These are phyloP conservation scores for Podaxis sp. DNA, from an alignment of 768 basidiomycete genomes.

Conservation along the genomic window DNA sequence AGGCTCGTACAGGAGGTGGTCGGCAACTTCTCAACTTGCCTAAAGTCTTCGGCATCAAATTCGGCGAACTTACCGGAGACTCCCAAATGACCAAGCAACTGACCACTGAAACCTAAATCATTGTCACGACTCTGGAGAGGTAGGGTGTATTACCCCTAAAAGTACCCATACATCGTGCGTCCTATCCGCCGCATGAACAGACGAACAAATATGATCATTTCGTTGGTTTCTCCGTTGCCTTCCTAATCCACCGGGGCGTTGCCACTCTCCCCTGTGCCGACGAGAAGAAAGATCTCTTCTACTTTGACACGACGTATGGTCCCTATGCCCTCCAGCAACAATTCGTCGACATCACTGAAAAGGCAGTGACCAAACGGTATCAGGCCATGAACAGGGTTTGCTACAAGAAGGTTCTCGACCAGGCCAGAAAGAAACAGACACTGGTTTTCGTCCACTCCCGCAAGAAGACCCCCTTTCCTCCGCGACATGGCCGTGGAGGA, in stretches of 20 bases:
- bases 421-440: constrained; percentile 83
- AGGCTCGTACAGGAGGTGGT: constrained; percentile 99
- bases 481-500: no score
- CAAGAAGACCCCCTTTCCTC: no score
- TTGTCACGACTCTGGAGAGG: constrained; percentile 98
- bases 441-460: constrained; percentile 98
- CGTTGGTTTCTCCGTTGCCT: constrained; percentile 91
- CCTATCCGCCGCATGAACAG: constrained; percentile 87
- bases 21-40: constrained; percentile 91
- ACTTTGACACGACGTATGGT: constrained; percentile 92
- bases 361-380: constrained; percentile 98
- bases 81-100: constrained; percentile 98
- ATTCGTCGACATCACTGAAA: constrained; percentile 97
- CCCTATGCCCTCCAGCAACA: constrained; percentile 96
- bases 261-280: constrained; percentile 96
- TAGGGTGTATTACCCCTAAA: constrained; percentile 99
- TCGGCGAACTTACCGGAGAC: constrained; percentile 96
- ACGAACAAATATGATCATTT: constrained; percentile 90
- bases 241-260: constrained; percentile 99
- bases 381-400: constrained; percentile 99
- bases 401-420: constrained; percentile 97
- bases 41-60: constrained; percentile 65
- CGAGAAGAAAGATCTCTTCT: constrained; percentile 88
- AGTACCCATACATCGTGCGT: constrained; percentile 91
- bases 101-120: constrained; percentile 95